phyloP scores from a whole-genome alignment of 805 yeast genomes.

The Yarrowia deformans region DNA sequence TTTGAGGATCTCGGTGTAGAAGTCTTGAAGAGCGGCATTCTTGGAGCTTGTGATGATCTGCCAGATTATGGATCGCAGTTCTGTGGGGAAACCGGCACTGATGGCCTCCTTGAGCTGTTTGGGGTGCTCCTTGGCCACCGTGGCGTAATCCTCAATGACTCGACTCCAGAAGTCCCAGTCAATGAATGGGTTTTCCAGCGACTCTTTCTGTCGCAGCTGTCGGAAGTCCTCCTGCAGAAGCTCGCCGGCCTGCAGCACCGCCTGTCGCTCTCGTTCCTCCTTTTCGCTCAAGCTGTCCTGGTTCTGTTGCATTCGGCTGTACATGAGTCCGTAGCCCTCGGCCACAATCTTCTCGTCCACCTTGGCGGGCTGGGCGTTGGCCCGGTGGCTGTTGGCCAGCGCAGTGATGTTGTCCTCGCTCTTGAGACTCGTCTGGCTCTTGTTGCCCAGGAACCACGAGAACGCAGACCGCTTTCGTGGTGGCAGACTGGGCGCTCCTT shows the following conservation, averaged over 20 bases:
- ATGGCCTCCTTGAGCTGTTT: constrained; percentile 66
- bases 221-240: constrained; percentile 31
- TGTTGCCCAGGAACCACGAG: constrained; percentile 39
- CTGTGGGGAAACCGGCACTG: constrained; percentile 80
- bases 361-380: constrained; percentile 23
- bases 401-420: constrained; percentile 27
- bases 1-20: constrained; percentile 58
- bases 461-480: constrained; percentile 38
- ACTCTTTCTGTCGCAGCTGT: constrained; percentile 20
- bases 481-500: constrained; percentile 44
- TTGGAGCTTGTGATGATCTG: constrained; percentile 85
- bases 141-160: constrained; percentile 78
- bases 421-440: constrained; percentile 36
- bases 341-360: constrained; percentile 32
- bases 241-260: constrained; percentile 23
- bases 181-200: constrained; percentile 39
- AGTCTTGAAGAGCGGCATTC: constrained; percentile 64
- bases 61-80: constrained; percentile 90
- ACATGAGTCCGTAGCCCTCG: constrained; percentile 35
- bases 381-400: constrained; percentile 28
- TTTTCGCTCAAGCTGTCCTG: constrained; percentile 35
- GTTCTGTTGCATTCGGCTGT: constrained; percentile 35
- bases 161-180: constrained; percentile 79
- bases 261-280: constrained; percentile 35
- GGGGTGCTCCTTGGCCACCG: constrained; percentile 68